Evolutionary conservation across 164 flowering plant species (phyloP), one percentile per base, ranked within the genome.

Genomic region (Tetracentron sinense): DNA sequence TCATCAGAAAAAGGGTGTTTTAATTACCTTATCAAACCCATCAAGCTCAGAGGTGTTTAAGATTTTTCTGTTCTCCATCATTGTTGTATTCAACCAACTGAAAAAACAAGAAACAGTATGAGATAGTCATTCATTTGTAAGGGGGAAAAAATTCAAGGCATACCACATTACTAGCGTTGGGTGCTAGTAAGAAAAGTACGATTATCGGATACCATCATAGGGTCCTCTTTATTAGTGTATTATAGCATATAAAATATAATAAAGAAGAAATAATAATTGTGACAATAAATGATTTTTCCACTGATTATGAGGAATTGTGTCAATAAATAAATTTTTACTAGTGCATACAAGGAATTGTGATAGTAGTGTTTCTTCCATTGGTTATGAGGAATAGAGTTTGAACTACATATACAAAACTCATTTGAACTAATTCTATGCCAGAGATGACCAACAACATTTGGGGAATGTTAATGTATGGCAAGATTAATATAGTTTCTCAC

Each of bases 31-130:
- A 70, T 93, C 96, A 70, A 93, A 93, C 21, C 92, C 89, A 77
- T 94, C 99, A 65, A 94, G 91, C 58, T 94, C 99, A 23, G 71
- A 35, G 22, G 89, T 86, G 69, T 69, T 84, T 31, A 94, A 78
- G 51, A 81, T 68, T 75, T 85, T 89, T 57, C 99, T 79, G 67
- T 94, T 94, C 71, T 94, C 99, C 63, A 80, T 78, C 93, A 94
- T 88, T 46, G 96, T 85, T 46, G 99, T 94, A 77, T 94, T 93
- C 64, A 90, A 78, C 98, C 98, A 93, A 73, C 98, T 93, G 92
- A 50, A 69, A 68, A 58, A 19, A 19, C 50, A 58, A 35, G 14
- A 12, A 49, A 54, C 42, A 1, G 10, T 23, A 21, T 12, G 7
- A 42, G 21, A 2, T n/a, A 46, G 2, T 11, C 17, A 26, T 26